These are phyloP conservation scores for Ceratocystis huliohia DNA, from an alignment of 2,329 filamentous ascomycete genomes.

Conservation along the genomic window DNA sequence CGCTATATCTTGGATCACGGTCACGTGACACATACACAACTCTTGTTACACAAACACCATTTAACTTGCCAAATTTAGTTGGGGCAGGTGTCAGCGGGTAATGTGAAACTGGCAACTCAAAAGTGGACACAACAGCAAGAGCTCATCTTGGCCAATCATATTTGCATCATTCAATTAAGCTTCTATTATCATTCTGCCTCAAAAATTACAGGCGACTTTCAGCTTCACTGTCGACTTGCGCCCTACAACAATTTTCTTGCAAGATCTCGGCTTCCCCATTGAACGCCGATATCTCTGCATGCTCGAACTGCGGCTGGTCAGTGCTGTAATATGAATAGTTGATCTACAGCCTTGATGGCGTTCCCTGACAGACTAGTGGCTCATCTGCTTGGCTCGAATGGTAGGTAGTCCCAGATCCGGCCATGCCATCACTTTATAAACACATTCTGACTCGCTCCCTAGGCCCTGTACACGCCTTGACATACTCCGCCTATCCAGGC, in stretches of 20 bases:
- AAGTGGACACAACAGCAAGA: neutral
- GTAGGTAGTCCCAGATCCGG: constrained; percentile 29
- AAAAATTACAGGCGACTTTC: neutral
- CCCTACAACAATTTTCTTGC: neutral
- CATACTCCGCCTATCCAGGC: constrained; percentile 59
- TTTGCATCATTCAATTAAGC: neutral
- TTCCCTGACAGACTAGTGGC: constrained; percentile 40
- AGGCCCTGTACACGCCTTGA: constrained; percentile 61
- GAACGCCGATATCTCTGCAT: neutral
- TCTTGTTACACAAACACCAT: neutral
- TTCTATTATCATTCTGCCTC: neutral
- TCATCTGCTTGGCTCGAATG: constrained; percentile 46
- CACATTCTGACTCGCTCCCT: constrained; percentile 11
- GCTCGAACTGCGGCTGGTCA: neutral
- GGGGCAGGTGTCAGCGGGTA: neutral
- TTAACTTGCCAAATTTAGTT: neutral
- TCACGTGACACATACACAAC: neutral
- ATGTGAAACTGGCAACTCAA: neutral
- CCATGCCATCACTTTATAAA: neutral
- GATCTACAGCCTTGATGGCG: constrained; percentile 29
- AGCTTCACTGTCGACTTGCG: neutral
- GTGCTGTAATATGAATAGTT: constrained; percentile 7
- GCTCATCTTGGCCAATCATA: neutral
- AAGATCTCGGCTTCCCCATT: neutral
- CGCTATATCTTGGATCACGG: neutral